phyloP scores from a whole-genome alignment of 2,329 filamentous ascomycete genomes.

The Shiraia bambusicola region DNA sequence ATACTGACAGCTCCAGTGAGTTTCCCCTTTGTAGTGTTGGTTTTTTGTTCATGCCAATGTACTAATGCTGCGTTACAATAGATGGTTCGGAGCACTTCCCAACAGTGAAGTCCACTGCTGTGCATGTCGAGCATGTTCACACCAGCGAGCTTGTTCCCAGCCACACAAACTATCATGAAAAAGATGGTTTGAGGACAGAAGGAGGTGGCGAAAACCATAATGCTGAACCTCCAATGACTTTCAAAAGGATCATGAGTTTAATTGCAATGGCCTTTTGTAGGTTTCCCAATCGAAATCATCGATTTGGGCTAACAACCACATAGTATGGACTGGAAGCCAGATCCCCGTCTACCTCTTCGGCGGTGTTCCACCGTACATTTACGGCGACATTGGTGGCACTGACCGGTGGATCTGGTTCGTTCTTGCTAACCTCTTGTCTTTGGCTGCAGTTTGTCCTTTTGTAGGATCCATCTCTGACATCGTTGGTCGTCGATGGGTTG shows the following conservation, averaged over 20 bases:
- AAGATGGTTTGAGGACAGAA: slow-evolving; percentile 47
- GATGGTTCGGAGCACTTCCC: slow-evolving; percentile 13
- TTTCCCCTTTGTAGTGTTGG: not conserved
- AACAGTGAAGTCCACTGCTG: slow-evolving; percentile 6
- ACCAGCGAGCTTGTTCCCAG: slow-evolving; percentile 42
- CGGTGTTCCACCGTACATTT: slow-evolving; percentile 51
- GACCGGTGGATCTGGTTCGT: slow-evolving; percentile 60
- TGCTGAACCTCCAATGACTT: slow-evolving; percentile 13
- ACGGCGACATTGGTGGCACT: slow-evolving; percentile 60
- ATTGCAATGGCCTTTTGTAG: slow-evolving; percentile 42
- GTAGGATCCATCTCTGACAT: slow-evolving; percentile 53
- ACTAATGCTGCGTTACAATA: not conserved
- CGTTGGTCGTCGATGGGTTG: slow-evolving; percentile 34
- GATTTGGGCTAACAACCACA: not conserved
- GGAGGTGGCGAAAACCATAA: slow-evolving; percentile 20
- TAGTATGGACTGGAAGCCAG: slow-evolving; percentile 62
- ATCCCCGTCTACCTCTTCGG: slow-evolving; percentile 52
- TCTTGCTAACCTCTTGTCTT: slow-evolving; percentile 55
- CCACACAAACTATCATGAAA: slow-evolving; percentile 50
- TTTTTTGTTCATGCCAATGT: no score
- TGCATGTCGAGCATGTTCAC: slow-evolving; percentile 37
- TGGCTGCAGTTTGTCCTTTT: slow-evolving; percentile 61
- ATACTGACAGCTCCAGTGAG: not conserved
- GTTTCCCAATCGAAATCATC: not conserved
- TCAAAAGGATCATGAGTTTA: slow-evolving; percentile 53